These are phyloP conservation scores for Tanacetum coccineum DNA, from an alignment of 129 eudicot genomes.

Conservation along the genomic window DNA sequence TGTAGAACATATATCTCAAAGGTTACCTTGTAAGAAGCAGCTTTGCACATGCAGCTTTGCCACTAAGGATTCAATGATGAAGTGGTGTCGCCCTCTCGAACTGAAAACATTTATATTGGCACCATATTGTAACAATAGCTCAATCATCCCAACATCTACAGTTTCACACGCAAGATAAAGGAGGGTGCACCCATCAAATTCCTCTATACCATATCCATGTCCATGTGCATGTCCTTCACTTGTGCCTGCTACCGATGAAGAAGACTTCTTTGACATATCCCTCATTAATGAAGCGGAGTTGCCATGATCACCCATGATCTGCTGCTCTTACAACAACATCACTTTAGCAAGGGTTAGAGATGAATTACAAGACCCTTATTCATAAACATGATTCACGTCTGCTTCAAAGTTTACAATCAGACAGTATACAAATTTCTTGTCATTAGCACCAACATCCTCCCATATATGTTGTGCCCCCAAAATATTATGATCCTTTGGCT, in stretches of 20 bases:
- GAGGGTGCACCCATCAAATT: conserved; percentile 56
- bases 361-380: conserved; percentile 43
- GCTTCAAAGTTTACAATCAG: conserved; percentile 74
- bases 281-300: too few species aligned
- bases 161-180: conserved; percentile 90
- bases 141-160: conserved; percentile 84
- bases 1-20: background rate
- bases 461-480: conserved; percentile 62
- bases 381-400: conserved; percentile 63
- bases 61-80: conserved; percentile 70
- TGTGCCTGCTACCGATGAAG: conserved; percentile 34
- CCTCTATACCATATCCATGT: conserved; percentile 25
- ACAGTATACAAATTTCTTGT: conserved; percentile 80
- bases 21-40: conserved; percentile 76
- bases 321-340: conserved; percentile 75
- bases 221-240: too few species aligned
- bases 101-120: conserved; percentile 59
- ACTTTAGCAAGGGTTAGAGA: conserved; percentile 87
- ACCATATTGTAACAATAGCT: conserved; percentile 90
- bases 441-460: conserved; percentile 65
- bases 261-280: too few species aligned
- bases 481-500: conserved; percentile 46
- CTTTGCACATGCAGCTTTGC: conserved; percentile 70
- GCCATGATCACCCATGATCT: conserved; percentile 16
- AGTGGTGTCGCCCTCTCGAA: conserved; percentile 71